Percentiles rank a stretch among this genome's conserved stretches.
Evolutionary conservation across 1,284 basidiomycete species (phyloP).

Genomic region (Fomitopsis palustris): DNA sequence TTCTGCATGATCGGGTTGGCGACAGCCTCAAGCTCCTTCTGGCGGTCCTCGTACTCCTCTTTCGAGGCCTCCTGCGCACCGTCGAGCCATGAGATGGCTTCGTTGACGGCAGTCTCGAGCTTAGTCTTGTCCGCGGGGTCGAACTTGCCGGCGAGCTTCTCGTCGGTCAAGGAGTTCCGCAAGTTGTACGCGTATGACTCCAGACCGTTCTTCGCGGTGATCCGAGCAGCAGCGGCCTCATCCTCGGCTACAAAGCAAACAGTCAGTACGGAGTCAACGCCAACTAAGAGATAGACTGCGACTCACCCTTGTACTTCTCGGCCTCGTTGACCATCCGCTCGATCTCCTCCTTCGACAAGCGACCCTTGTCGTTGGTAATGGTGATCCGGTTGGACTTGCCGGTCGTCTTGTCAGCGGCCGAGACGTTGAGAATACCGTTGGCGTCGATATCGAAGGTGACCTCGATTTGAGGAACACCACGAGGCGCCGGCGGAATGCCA

Average conservation of each 20-base stretch:
- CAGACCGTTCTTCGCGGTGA: conserved; percentile 83
- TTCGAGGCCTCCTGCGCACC: conserved; percentile 86
- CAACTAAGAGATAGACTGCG: not conserved
- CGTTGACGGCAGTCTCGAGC: conserved; percentile 82
- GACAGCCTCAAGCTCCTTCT: conserved; percentile 92
- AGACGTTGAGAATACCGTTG: conserved; percentile 97
- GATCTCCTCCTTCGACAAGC: conserved; percentile 97
- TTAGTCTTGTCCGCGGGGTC: conserved; percentile 86
- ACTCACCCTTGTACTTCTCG: conserved; percentile 85
- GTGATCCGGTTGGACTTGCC: conserved; percentile 96
- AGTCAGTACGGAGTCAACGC: conserved; percentile 17
- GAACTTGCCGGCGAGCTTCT: conserved; percentile 88
- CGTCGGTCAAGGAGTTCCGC: conserved; percentile 84
- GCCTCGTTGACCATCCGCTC: conserved; percentile 95
- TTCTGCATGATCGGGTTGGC: conserved; percentile 95
- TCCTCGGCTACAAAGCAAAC: conserved; percentile 57
- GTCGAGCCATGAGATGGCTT: conserved; percentile 90
- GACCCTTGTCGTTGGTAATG: conserved; percentile 98
- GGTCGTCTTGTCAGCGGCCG: conserved; percentile 95
- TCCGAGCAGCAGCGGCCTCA: conserved; percentile 79
- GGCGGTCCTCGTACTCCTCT: conserved; percentile 94
- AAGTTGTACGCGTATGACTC: conserved; percentile 98
- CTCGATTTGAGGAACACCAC: conserved; percentile 98
- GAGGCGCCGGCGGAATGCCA: conserved; percentile 95
- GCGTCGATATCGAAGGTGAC: conserved; percentile 99